Percentiles rank a stretch among this genome's conserved stretches.
Conservation (phyloP, 306 rosid species). For the Cucumis cinereus region DNA sequence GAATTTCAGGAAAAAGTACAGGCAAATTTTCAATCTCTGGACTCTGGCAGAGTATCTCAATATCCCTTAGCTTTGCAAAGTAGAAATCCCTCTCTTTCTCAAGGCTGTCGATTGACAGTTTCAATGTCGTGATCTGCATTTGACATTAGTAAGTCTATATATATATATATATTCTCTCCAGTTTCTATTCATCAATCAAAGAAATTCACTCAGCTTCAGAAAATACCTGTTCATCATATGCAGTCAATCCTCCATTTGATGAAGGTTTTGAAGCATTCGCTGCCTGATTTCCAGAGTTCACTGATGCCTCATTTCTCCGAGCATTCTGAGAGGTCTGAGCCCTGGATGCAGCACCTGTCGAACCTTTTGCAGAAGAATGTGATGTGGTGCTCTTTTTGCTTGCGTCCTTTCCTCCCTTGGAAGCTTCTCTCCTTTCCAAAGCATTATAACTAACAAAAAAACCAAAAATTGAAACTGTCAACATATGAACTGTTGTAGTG, state of each 20-base stretch:
- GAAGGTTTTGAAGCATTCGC: conserved; percentile 33
- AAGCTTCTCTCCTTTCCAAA: conserved; percentile 65
- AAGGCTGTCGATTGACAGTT: conserved; percentile 82
- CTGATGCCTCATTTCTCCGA: conserved; percentile 55
- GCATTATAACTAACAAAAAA: conserved; percentile 55
- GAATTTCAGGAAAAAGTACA: conserved; percentile 18
- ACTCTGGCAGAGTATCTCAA: conserved; percentile 80
- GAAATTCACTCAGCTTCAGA: not conserved
- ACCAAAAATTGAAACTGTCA: not conserved
- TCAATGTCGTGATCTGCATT: conserved; percentile 77
- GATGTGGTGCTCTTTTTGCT: conserved; percentile 48
- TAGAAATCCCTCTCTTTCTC: conserved; percentile 96
- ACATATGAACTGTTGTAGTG: not conserved
- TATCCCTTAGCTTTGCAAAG: conserved; percentile 76
- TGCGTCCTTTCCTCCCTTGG: conserved; percentile 78
- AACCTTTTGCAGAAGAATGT: conserved; percentile 50
- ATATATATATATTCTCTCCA: not conserved
- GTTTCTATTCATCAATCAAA: not conserved
- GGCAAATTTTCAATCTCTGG: conserved; percentile 58
- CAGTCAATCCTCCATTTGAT: conserved; percentile 27
- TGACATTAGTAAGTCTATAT: not conserved
- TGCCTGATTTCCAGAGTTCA: conserved; percentile 32
- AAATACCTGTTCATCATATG: conserved; percentile 64
- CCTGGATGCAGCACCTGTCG: conserved; percentile 34
- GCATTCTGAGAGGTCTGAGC: conserved; percentile 48